Percentiles rank a stretch among this genome's conserved stretches.
phyloP scores from a whole-genome alignment of 768 basidiomycete genomes.

The Tulasnella sp. region DNA sequence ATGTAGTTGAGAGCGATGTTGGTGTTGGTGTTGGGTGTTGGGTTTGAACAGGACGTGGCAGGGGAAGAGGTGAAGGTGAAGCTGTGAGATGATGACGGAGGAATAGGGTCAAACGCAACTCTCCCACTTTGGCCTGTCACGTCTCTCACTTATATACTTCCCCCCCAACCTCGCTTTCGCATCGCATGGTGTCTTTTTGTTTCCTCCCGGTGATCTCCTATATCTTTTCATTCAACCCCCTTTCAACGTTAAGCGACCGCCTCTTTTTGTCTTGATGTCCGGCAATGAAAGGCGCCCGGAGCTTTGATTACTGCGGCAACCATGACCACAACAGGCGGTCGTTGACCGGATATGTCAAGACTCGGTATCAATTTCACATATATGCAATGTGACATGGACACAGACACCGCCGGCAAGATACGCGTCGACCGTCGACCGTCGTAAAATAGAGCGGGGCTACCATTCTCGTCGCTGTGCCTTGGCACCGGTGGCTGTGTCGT shows the following conservation, averaged over 20 bases:
- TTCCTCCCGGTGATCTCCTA: neutral
- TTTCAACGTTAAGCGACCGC: neutral
- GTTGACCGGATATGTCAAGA: neutral
- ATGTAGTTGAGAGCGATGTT: no score
- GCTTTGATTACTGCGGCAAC: neutral
- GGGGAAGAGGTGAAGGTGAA: neutral
- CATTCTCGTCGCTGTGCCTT: neutral
- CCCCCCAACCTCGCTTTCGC: neutral
- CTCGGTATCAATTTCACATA: neutral
- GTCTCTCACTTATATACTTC: neutral
- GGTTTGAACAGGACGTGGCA: neutral
- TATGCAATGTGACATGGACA: neutral
- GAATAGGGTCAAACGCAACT: neutral
- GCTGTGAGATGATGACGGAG: neutral
- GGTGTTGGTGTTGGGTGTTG: no score
- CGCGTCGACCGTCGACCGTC: neutral
- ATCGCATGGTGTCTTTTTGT: neutral
- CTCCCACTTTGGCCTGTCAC: neutral
- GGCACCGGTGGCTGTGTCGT: neutral
- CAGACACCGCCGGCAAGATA: neutral
- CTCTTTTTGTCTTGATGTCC: neutral
- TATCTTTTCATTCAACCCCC: neutral
- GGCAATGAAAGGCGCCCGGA: neutral
- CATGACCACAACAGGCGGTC: neutral
- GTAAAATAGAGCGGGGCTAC: neutral